Evolutionary conservation across 108 stramenopile genomes (phyloP), one percentile per base, ranked within the genome.

Genomic region (Stephanodiscus triporus): DNA sequence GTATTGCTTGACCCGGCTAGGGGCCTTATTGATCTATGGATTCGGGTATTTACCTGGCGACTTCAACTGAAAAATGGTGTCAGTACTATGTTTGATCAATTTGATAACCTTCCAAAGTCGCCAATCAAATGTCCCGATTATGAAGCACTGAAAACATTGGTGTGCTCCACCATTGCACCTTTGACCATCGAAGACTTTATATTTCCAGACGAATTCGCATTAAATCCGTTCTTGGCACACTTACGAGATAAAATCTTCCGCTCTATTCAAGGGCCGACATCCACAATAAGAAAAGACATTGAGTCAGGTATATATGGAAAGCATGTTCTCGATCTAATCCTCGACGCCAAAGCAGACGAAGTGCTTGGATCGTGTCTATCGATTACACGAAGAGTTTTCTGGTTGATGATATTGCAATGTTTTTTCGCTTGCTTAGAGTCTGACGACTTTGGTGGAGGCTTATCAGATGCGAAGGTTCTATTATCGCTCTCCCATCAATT

Each of bases 1-100:
- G 77, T 93, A 20, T 81, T 88, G 36, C 66, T 89, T 36, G 59
- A 91, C 29, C 92, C 90, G 43, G 73, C 84, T 6, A 59, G 73
- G 23, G 77, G 81, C 14, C 68, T 75, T 13, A 56, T 86, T 37
- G 82, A 88, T 70, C 38, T 82, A 26, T 75, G 84, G 62, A 29
- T 84, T 17, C 77, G 85, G 27, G 58, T 88, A 17, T 84, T 89
- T 45, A 55, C 30, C 16, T 93, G 92, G 92, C 65, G 85, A 45
- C 54, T 77, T 11, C 61, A 63, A 6, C 68, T 81, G 14, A 50
- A 71, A 24, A 38, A 26, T 54, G 57, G 73, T 19, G 69, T 71
- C 27, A 60, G 65, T 16, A 36, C 22, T 4, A 13, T 74, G 48
- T 24, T 19, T 5, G 63, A 60, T 5, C 51, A 65, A 24, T 24